phyloP scores from a whole-genome alignment of 2,329 filamentous ascomycete species.

The Parastagonospora avenae region DNA sequence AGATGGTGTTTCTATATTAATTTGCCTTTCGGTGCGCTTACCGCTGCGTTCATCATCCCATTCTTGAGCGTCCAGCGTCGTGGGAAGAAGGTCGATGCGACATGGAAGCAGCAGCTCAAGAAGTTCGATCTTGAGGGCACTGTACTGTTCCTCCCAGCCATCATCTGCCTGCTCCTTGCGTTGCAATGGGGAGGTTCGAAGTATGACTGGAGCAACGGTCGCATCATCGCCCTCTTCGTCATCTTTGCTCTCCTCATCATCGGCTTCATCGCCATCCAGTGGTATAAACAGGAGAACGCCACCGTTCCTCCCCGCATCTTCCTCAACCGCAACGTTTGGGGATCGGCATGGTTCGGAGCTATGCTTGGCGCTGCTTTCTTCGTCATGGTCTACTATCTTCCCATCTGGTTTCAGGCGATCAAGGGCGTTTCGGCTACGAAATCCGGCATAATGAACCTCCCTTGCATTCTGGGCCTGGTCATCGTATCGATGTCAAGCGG shows the following conservation, averaged over 20 bases:
- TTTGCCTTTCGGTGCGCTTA: conserved; percentile 56
- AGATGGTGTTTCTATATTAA: conserved; percentile 56
- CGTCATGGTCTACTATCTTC: conserved; percentile 52
- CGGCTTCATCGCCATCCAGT: conserved; percentile 50
- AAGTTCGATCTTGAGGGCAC: conserved; percentile 56
- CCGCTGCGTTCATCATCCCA: conserved; percentile 48
- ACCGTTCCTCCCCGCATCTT: conserved; percentile 55
- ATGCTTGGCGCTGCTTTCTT: conserved; percentile 53
- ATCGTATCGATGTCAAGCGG: conserved; percentile 50
- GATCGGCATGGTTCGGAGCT: conserved; percentile 48
- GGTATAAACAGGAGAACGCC: conserved; percentile 52
- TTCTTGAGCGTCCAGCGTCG: conserved; percentile 45
- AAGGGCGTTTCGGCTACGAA: conserved; percentile 53
- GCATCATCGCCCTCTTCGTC: conserved; percentile 55
- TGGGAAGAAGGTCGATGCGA: conserved; percentile 38
- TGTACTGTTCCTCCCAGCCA: conserved; percentile 51
- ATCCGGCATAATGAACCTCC: conserved; percentile 56
- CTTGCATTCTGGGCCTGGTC: conserved; percentile 53
- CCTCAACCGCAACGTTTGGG: conserved; percentile 52
- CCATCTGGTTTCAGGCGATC: conserved; percentile 58
- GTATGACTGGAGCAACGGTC: conserved; percentile 52
- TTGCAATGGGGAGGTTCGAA: conserved; percentile 58
- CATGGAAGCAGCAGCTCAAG: conserved; percentile 46
- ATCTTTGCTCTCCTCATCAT: conserved; percentile 50
- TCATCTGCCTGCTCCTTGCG: conserved; percentile 56